A percentile compares a stretch with the other conserved stretches of the same genome.
Conservation (phyloP, 768 basidiomycete species). For the Pholiota molesta region DNA sequence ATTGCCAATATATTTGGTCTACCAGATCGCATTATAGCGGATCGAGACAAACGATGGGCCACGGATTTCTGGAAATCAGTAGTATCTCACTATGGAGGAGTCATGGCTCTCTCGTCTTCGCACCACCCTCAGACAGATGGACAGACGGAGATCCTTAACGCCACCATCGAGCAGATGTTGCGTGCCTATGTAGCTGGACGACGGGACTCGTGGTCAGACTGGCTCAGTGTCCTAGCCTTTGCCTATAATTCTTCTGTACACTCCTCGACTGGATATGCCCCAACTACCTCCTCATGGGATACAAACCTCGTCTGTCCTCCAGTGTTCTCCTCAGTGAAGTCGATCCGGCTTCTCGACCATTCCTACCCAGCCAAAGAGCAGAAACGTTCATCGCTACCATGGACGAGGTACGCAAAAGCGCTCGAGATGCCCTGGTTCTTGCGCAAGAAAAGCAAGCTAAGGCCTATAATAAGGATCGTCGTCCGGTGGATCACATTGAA, state of each 20-base stretch:
- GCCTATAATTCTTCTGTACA: conserved; percentile 9
- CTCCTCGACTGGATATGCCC: conserved; percentile 7
- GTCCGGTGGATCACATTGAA: not conserved
- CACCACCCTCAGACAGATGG: conserved; percentile 44
- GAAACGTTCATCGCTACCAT: not conserved
- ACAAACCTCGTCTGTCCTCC: not conserved
- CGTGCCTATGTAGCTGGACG: conserved; percentile 8
- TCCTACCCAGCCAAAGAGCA: conserved; percentile 7
- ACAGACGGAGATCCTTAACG: conserved; percentile 30
- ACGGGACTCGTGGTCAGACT: not conserved
- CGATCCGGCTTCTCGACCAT: conserved; percentile 6
- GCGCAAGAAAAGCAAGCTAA: conserved; percentile 15
- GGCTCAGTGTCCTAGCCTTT: conserved; percentile 6
- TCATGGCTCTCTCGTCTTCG: conserved; percentile 28
- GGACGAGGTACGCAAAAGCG: not conserved
- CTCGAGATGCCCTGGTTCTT: not conserved
- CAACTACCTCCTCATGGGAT: conserved; percentile 7
- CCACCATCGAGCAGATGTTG: not conserved
- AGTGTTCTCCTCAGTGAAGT: not conserved
- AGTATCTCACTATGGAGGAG: conserved; percentile 17
- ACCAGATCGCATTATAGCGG: conserved; percentile 22
- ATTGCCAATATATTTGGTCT: conserved; percentile 25
- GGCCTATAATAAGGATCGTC: conserved; percentile 9
- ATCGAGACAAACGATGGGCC: conserved; percentile 23
- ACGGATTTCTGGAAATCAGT: conserved; percentile 31